Percentiles rank a stretch among this genome's conserved stretches.
These are phyloP conservation scores for Pelargonium myrrhifolium DNA, from an alignment of 441 rosid species.

Conservation along the genomic window DNA sequence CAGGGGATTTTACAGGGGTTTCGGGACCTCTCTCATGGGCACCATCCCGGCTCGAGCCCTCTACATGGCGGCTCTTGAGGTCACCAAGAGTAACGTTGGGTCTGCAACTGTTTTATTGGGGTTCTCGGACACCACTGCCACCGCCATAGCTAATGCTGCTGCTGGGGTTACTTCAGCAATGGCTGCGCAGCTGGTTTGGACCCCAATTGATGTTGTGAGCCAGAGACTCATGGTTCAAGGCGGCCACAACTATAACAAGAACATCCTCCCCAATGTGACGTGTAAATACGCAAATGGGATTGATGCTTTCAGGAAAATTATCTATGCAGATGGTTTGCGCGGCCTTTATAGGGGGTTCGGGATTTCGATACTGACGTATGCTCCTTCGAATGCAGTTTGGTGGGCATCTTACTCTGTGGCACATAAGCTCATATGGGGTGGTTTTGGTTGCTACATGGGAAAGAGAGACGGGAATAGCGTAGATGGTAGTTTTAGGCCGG, in stretches of 20 bases:
- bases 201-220: constrained; percentile 69
- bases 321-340: constrained; percentile 44
- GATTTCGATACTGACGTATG: constrained; percentile 63
- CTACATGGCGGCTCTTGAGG: constrained; percentile 58
- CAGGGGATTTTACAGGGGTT: constrained; percentile 64
- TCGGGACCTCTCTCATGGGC: constrained; percentile 65
- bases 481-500: constrained; percentile 18
- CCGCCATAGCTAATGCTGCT: constrained; percentile 52
- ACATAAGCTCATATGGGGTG: constrained; percentile 43
- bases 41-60: constrained; percentile 69
- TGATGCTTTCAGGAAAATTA: constrained; percentile 54
- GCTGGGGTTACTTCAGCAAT: constrained; percentile 64
- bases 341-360: constrained; percentile 72
- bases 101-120: constrained; percentile 48
- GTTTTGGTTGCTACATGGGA: constrained; percentile 32
- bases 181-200: constrained; percentile 77
- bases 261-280: constrained; percentile 16
- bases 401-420: constrained; percentile 69
- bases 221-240: constrained; percentile 78
- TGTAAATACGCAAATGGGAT: constrained; percentile 50
- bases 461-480: constrained; percentile 26
- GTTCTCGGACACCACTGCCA: constrained; percentile 45
- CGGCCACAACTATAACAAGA: constrained; percentile 21
- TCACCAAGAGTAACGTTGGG: constrained; percentile 60
- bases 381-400: constrained; percentile 69